Evolutionary conservation across 176 grass and related monocot genomes (phyloP).

Genomic region (Hyparrhenia diplandra): DNA sequence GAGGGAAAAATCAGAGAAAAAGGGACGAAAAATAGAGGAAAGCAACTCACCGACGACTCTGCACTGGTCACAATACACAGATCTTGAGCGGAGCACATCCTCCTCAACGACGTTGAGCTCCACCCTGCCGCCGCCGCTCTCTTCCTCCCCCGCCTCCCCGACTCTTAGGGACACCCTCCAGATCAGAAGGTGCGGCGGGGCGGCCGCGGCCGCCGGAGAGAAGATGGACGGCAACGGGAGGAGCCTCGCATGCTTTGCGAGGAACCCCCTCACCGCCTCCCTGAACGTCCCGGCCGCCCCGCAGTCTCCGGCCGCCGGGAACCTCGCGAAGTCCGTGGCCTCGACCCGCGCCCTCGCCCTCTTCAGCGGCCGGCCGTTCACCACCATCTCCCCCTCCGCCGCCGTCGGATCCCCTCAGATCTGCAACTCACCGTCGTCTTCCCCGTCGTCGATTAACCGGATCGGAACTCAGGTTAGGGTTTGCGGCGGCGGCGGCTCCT

Average conservation of each 20-base stretch:
- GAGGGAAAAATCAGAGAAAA: background rate
- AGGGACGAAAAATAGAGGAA: slow-evolving; percentile 19
- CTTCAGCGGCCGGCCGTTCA: slow-evolving; percentile 90
- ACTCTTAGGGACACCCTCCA: slow-evolving; percentile 69
- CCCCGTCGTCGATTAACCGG: slow-evolving; percentile 48
- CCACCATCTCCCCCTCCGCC: slow-evolving; percentile 62
- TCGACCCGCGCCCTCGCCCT: slow-evolving; percentile 65
- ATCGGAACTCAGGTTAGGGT: slow-evolving; percentile 74
- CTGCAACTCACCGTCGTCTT: slow-evolving; percentile 17
- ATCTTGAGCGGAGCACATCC: slow-evolving; percentile 84
- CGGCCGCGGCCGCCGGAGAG: slow-evolving; percentile 48
- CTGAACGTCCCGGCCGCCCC: slow-evolving; percentile 68
- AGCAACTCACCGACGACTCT: slow-evolving; percentile 86
- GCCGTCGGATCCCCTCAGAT: slow-evolving; percentile 51
- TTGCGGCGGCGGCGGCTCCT: slow-evolving; percentile 46
- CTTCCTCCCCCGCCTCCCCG: slow-evolving; percentile 34
- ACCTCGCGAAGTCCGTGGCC: slow-evolving; percentile 40
- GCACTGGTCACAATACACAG: slow-evolving; percentile 96
- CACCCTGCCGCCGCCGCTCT: slow-evolving; percentile 32
- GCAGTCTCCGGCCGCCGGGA: slow-evolving; percentile 39
- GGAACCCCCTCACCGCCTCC: slow-evolving; percentile 66
- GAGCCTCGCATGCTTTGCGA: slow-evolving; percentile 59
- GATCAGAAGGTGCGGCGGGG: slow-evolving; percentile 53
- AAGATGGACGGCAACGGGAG: slow-evolving; percentile 66
- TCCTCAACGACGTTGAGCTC: slow-evolving; percentile 86